Base-by-base conservation (phyloP, 2,329 filamentous ascomycete species). In the Penicillium sp. region DNA sequence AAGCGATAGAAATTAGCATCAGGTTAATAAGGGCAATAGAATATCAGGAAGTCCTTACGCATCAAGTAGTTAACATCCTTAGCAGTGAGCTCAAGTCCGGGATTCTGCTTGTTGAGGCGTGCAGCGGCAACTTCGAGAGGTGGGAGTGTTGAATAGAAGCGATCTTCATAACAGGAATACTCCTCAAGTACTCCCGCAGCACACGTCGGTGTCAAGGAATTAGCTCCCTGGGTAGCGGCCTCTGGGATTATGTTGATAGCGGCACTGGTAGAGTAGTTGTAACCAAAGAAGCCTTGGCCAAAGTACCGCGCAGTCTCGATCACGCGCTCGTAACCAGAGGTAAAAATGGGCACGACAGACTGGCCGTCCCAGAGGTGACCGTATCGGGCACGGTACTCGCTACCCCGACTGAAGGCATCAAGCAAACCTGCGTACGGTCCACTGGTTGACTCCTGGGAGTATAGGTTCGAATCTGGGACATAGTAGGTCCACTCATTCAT, bases 201-300 rank as follows among this genome's bases (percentile, higher is more conserved):
- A 31, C 65, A 67, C 4, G 44, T 46, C 7, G 63, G 64, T 4
- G 65, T 64, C 29, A 67, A 39, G 13, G 57, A 61, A 19, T 67
- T 55, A 6, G 64, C 65, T 16, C 65, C 65, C 55, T 55, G 58
- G 13, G 21, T 31, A 24, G 46, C 54, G 8, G 54, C 54, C 50
- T 67, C 65, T 0, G 65, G 60, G 14, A 67, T 64, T 37, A 67
- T 58, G 33, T 67, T 66, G 22, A 67, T 13, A 10, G 64, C 63
- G 2, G 62, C 59, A 13, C 53, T 56, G n/a, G 54, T 62, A 11
- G 61, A 51, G 44, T 67, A 67, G 21, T 63, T 63, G 22, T 60
- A 61, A 6, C 63, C 60, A 16, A 68, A 60, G 42, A 67, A 68
- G 4, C 65, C 64, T 45, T 66, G 55, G 1, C 60, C 65, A 31